Percentiles rank a stretch among this genome's conserved stretches.
phyloP scores from a whole-genome alignment of 2,329 filamentous ascomycete genomes.

The Fusarium hainanense region DNA sequence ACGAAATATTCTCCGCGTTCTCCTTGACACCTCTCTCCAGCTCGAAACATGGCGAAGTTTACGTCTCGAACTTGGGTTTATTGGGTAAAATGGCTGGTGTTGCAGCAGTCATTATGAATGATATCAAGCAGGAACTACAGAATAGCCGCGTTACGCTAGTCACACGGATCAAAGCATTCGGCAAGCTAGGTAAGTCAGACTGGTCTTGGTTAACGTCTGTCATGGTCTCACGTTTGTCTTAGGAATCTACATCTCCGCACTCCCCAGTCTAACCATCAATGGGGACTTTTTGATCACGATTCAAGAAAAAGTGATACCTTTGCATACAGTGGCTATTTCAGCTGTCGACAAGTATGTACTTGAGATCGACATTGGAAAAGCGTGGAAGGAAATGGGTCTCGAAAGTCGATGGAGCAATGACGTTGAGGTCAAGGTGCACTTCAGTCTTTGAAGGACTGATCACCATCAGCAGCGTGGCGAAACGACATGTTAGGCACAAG shows the following conservation, averaged over 20 bases:
- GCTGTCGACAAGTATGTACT: conserved; percentile 68
- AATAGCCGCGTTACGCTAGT: conserved; percentile 73
- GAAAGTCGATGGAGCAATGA: conserved; percentile 84
- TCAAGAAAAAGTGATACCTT: conserved; percentile 75
- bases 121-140: conserved; percentile 60
- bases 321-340: conserved; percentile 71
- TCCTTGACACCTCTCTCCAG: conserved; percentile 69
- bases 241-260: conserved; percentile 80
- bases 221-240: neutral
- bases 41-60: conserved; percentile 52
- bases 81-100: conserved; percentile 90
- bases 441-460: conserved; percentile 50
- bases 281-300: conserved; percentile 80
- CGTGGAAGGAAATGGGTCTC: conserved; percentile 81
- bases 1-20: conserved; percentile 84
- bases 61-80: conserved; percentile 79
- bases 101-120: conserved; percentile 76
- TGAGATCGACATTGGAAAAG: conserved; percentile 78
- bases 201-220: neutral
- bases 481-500: neutral
- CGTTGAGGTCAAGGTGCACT: conserved; percentile 73
- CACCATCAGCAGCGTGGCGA: neutral
- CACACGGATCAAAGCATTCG: conserved; percentile 82
- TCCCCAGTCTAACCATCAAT: conserved; percentile 69
- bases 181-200: conserved; percentile 70